Evolutionary conservation across 2,329 filamentous ascomycete genomes (phyloP).

Genomic region (Colletotrichum tamarilloi): DNA sequence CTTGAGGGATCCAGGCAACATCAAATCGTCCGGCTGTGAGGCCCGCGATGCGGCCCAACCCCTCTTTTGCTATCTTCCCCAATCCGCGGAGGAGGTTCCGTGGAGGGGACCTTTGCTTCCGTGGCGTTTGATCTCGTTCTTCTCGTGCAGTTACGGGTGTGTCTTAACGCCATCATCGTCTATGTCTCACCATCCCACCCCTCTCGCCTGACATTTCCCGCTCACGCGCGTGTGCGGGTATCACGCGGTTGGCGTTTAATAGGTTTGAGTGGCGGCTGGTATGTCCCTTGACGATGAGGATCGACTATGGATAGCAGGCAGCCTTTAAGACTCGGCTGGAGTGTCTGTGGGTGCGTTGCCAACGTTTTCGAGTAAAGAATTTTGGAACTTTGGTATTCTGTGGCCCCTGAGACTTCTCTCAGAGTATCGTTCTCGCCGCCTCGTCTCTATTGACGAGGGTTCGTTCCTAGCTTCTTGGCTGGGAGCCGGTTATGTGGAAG

Average conservation of each 20-base stretch:
- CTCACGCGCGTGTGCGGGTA: background rate
- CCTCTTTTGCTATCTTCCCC: too few species aligned
- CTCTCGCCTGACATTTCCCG: background rate
- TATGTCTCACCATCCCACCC: background rate
- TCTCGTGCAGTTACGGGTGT: background rate
- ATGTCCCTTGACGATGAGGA: background rate
- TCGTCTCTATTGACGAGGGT: too few species aligned
- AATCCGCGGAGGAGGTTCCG: background rate
- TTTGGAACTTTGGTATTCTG: background rate
- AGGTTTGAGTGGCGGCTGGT: background rate
- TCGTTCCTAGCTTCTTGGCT: too few species aligned
- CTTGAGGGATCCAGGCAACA: background rate
- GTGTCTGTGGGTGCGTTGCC: too few species aligned
- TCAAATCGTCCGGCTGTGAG: background rate
- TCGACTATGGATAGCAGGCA: background rate
- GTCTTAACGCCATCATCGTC: background rate
- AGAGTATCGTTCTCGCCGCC: too few species aligned
- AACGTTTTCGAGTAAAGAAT: too few species aligned
- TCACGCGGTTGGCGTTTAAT: background rate
- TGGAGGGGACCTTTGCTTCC: background rate
- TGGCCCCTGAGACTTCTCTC: background rate
- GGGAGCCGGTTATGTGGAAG: too few species aligned
- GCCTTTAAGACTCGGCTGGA: background rate
- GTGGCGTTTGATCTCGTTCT: background rate
- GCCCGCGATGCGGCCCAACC: background rate